Evolutionary conservation across 306 rosid species (phyloP).

Genomic region (Luffa acutangula): DNA sequence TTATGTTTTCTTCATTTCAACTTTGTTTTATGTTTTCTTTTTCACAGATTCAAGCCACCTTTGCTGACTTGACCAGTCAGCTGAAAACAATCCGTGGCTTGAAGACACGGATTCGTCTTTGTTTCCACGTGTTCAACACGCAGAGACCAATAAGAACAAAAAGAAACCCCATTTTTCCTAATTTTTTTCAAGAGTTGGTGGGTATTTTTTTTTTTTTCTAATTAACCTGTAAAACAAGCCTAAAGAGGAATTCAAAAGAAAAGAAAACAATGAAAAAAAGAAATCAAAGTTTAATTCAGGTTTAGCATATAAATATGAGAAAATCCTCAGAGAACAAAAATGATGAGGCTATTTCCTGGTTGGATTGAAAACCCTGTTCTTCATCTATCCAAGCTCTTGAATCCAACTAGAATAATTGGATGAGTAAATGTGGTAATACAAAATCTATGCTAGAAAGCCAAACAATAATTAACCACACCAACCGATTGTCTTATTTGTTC

Average conservation of each 20-base stretch:
- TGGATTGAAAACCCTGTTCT: not conserved
- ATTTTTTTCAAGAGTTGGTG: no score
- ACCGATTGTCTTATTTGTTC: slow-evolving; percentile 15
- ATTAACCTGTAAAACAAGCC: not conserved
- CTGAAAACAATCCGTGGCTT: no score
- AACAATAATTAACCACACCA: slow-evolving; percentile 59
- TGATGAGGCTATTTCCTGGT: not conserved
- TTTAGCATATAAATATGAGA: not conserved
- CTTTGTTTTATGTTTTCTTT: no score
- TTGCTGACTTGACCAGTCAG: no score
- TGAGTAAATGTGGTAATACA: not conserved
- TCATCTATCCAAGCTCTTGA: not conserved
- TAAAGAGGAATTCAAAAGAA: not conserved
- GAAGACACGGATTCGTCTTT: no score
- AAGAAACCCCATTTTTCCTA: no score
- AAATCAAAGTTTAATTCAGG: not conserved
- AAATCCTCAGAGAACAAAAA: not conserved
- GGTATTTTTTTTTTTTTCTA: no score
- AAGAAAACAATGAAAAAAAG: not conserved
- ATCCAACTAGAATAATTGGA: not conserved
- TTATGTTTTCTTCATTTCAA: no score
- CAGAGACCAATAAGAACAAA: no score
- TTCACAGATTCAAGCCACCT: no score
- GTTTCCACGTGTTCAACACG: no score
- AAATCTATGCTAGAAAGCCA: not conserved